Percentiles rank a stretch among this genome's conserved stretches.
phyloP scores from a whole-genome alignment of 2,329 filamentous ascomycete genomes.

The Madurella fahalii region DNA sequence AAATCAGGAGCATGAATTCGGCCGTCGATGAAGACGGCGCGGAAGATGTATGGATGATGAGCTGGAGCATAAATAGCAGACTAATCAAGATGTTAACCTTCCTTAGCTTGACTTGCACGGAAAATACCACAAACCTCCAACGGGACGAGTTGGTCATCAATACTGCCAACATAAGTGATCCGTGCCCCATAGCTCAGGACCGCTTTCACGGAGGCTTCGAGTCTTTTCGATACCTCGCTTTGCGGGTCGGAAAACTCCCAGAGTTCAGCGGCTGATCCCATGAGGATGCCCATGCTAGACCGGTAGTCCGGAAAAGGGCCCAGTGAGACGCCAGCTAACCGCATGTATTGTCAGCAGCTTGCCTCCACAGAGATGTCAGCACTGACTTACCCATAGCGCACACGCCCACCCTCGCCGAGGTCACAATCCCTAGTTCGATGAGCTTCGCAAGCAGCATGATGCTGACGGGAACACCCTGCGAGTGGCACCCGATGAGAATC shows the following conservation, averaged over 20 bases:
- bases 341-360: slow-evolving; percentile 8
- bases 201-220: slow-evolving; percentile 69
- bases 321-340: slow-evolving; percentile 76
- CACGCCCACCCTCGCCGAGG: slow-evolving; percentile 71
- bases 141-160: slow-evolving; percentile 94
- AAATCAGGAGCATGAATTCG: slow-evolving; percentile 91
- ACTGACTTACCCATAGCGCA: slow-evolving; percentile 63
- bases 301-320: slow-evolving; percentile 92
- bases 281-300: slow-evolving; percentile 78
- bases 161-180: slow-evolving; percentile 85
- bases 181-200: slow-evolving; percentile 75
- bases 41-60: slow-evolving; percentile 87
- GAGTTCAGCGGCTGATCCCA: slow-evolving; percentile 85
- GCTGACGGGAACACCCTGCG: slow-evolving; percentile 89
- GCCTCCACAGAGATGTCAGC: not conserved
- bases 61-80: slow-evolving; percentile 84
- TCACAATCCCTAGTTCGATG: slow-evolving; percentile 82
- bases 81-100: slow-evolving; percentile 28
- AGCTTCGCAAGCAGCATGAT: slow-evolving; percentile 91
- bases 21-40: slow-evolving; percentile 93
- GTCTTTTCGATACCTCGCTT: slow-evolving; percentile 77
- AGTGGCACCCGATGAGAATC: slow-evolving; percentile 88
- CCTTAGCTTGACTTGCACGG: not conserved
- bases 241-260: slow-evolving; percentile 87
- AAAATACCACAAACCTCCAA: slow-evolving; percentile 60